Evolutionary conservation across 2,329 filamentous ascomycete species (phyloP), one percentile per base, ranked within the genome.

Genomic region (Fusarium ramigenum): DNA sequence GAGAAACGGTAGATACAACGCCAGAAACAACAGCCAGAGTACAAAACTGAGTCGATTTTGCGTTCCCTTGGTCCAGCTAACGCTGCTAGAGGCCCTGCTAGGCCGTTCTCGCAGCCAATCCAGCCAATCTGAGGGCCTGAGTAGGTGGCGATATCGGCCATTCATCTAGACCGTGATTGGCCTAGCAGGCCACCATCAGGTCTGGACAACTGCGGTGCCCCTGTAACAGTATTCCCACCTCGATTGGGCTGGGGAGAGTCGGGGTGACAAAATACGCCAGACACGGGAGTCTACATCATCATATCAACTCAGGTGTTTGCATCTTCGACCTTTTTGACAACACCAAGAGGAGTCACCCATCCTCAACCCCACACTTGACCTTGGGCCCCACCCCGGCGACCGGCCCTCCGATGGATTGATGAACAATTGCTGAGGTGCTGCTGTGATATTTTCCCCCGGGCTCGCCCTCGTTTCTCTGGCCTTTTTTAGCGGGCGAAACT

Each of bases 121-220:
- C 28, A 50, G 47, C 47, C 47, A 50, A 50, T 50, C 47, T 50
- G 28, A 50, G 47, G 28, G 30, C 9, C 30, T 50, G 47, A 1
- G 30, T 50, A 50, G 30, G 47, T 50, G 47, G 47, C 47, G 47
- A 50, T 50, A 50, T 50, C 47, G 47, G 47, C 47, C 47, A 23
- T 50, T 50, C 47, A 50, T 34, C 47, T 50, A 50, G 47, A 23
- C 47, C 47, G 2, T 50, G 47, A 50, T 50, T 50, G 47, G 47
- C 47, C 14, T 34, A 50, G 47, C 30, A 50, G 30, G 30, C 30
- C n/a, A 50, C 47, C 47, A 50, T 50, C 30, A 50, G 47, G 47
- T 19, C 47, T 50, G 30, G 47, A 34, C 30, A 34, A 50, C 47
- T 50, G 16, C 15, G 11, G n/a, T 34, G 47, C 47, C 47, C 47